These are phyloP conservation scores for Nothophytophthora sp. DNA, from an alignment of 352 stramenopile species.

Conservation along the genomic window DNA sequence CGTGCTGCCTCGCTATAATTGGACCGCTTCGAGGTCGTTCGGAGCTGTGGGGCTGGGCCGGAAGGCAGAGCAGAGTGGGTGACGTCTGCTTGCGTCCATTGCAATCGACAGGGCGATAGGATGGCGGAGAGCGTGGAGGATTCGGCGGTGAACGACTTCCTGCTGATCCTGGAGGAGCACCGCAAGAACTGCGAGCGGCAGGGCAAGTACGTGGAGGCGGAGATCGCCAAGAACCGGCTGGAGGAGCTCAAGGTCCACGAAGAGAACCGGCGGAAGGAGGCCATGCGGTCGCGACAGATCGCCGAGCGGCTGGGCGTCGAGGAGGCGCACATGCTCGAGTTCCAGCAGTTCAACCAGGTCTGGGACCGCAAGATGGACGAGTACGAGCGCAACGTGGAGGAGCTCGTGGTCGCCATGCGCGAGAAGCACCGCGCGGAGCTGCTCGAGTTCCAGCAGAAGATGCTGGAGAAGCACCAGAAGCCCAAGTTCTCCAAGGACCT, in stretches of 20 bases:
- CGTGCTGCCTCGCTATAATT: constrained; percentile 11
- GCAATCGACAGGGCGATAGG: constrained; percentile 4
- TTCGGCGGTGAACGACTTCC: constrained; percentile 84
- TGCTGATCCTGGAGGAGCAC: constrained; percentile 94
- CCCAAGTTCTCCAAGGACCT: constrained; percentile 96
- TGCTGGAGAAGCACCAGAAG: constrained; percentile 91
- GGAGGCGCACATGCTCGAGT: constrained; percentile 98
- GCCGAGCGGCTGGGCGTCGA: constrained; percentile 94
- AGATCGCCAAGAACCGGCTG: constrained; percentile 96
- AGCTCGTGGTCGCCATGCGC: constrained; percentile 92
- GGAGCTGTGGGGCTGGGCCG: not conserved
- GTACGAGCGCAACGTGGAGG: constrained; percentile 92
- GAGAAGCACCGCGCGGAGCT: constrained; percentile 88
- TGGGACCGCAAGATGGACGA: constrained; percentile 97
- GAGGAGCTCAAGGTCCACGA: constrained; percentile 97
- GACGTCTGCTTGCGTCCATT: not conserved
- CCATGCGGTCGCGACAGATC: constrained; percentile 95
- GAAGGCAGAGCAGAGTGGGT: constrained; percentile 2
- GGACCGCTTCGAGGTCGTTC: not conserved
- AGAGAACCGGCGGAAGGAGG: constrained; percentile 93
- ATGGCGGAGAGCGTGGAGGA: constrained; percentile 70
- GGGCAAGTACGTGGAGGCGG: constrained; percentile 97
- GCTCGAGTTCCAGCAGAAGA: constrained; percentile 92
- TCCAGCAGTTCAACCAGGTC: constrained; percentile 96
- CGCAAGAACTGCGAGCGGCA: constrained; percentile 97